These are phyloP conservation scores for Flaveria sonorensis DNA, from an alignment of 129 eudicot species.

Conservation along the genomic window DNA sequence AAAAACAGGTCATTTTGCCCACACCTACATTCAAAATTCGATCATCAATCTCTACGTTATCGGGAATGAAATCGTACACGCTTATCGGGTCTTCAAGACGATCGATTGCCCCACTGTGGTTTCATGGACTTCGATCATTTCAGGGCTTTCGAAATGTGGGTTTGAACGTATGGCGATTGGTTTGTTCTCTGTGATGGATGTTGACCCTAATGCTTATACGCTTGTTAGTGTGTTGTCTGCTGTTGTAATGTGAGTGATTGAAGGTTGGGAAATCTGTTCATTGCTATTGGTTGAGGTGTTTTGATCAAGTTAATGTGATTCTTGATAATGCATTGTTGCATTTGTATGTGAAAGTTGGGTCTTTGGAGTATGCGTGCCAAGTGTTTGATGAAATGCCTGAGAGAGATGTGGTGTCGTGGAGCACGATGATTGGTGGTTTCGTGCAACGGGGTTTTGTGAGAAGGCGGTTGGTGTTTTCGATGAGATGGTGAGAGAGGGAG, in stretches of 20 bases:
- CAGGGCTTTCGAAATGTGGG: conserved; percentile 49
- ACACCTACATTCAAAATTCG: conserved; percentile 38
- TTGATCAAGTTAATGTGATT: conserved; percentile 17
- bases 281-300: conserved; percentile 35
- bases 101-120: conserved; percentile 36
- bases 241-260: conserved; percentile 30
- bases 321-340: conserved; percentile 38
- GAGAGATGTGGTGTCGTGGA: conserved; percentile 50
- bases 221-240: conserved; percentile 46
- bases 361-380: conserved; percentile 20
- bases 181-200: conserved; percentile 40
- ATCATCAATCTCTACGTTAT: conserved; percentile 42
- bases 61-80: conserved; percentile 23
- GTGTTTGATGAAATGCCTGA: conserved; percentile 39
- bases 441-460: conserved; percentile 29
- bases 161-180: conserved; percentile 29
- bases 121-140: conserved; percentile 49
- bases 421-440: conserved; percentile 43
- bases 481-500: conserved; percentile 36
- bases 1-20: conserved; percentile 35
- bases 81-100: conserved; percentile 31
- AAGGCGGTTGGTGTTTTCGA: conserved; percentile 22
- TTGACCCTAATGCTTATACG: conserved; percentile 38
- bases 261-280: conserved; percentile 40
- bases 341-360: conserved; percentile 39